Evolutionary conservation across 169 alveolate species (phyloP), one percentile per base, ranked within the genome.

Genomic region (Cryptosporidium xiaoi): DNA sequence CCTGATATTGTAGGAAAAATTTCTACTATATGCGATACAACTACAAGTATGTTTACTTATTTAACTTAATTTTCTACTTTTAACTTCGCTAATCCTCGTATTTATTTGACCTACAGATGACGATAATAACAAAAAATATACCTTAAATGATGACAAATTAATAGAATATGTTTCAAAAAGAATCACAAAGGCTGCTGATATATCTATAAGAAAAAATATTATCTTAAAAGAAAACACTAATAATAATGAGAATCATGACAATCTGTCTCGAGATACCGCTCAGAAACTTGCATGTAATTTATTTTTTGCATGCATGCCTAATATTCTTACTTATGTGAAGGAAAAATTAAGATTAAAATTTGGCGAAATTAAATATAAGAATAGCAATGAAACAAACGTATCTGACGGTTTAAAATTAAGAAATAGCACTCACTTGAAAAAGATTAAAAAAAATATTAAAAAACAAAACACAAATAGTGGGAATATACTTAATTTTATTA

Each of bases 261-360:
- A 13, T 24, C 29, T 18, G 4, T n/a, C 60, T 12, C 51, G 20
- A 27, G 29, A 8, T 77, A 16, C 48, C 18, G 87, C 87, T 20
- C 56, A 77, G 8, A 40, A 34, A 60, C 58, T 62, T 77, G 87
- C 87, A 60, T 58, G 77, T 40, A 71, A 77, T 77, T 44, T 77
- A 10, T 3, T 77, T 40, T 60, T 60, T 18, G 48, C 71, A 60
- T 77, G 60, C 31, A 77, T 77, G 15, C 71, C 87, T 8, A 77
- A 77, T 56, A 12, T 12, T 48, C 64, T 77, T 2, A 2, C 71
- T 18, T 34, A 77, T 40, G 46, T 77, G 13, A 58, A 13, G 29
- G 87, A 56, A 36, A 60, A 56, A 20, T 31, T 77, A 20, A 56
- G 44, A 12, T 58, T 36, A 46, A 77, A 66, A 33, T 69, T 69